phyloP scores from a whole-genome alignment of 2,329 filamentous ascomycete species.

The Ciborinia camelliae region DNA sequence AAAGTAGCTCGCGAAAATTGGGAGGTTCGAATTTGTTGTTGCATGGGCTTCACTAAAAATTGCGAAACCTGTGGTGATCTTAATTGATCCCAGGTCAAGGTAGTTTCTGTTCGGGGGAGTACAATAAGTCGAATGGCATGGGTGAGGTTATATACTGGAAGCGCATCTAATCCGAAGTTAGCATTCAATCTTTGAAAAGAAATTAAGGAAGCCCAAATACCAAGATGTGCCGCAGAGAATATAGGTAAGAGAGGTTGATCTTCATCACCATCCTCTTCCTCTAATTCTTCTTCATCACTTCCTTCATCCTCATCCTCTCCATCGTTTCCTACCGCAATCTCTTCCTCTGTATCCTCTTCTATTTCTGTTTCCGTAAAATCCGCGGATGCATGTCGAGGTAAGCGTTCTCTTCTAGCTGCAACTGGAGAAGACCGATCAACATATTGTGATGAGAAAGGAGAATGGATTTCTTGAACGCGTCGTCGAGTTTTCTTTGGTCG shows the following conservation, averaged over 20 bases:
- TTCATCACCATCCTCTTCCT: constrained; percentile 39
- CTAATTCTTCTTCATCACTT: constrained; percentile 42
- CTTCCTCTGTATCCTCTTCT: constrained; percentile 38
- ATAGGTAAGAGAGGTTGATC: constrained; percentile 64
- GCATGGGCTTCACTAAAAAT: constrained; percentile 92
- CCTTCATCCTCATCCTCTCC: constrained; percentile 37
- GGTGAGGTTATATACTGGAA: constrained; percentile 87
- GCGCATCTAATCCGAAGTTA: constrained; percentile 57
- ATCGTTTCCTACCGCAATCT: constrained; percentile 28
- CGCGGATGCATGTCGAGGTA: constrained; percentile 48
- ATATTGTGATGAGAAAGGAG: constrained; percentile 37
- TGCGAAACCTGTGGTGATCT: constrained; percentile 94
- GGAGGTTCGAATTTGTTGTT: constrained; percentile 77
- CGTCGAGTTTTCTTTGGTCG: constrained; percentile 37
- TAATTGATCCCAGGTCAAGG: constrained; percentile 89
- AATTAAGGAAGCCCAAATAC: constrained; percentile 42
- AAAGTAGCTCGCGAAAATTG: constrained; percentile 84
- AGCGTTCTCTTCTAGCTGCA: constrained; percentile 25
- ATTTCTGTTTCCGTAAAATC: constrained; percentile 65
- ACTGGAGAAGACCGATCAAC: constrained; percentile 31
- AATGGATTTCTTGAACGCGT: constrained; percentile 31
- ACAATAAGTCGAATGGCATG: constrained; percentile 86
- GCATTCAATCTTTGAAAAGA: constrained; percentile 19
- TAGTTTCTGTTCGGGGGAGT: constrained; percentile 82
- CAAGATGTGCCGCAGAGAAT: constrained; percentile 75